Conservation (phyloP, 2,329 filamentous ascomycete species). For the Colletotrichum simmondsii region DNA sequence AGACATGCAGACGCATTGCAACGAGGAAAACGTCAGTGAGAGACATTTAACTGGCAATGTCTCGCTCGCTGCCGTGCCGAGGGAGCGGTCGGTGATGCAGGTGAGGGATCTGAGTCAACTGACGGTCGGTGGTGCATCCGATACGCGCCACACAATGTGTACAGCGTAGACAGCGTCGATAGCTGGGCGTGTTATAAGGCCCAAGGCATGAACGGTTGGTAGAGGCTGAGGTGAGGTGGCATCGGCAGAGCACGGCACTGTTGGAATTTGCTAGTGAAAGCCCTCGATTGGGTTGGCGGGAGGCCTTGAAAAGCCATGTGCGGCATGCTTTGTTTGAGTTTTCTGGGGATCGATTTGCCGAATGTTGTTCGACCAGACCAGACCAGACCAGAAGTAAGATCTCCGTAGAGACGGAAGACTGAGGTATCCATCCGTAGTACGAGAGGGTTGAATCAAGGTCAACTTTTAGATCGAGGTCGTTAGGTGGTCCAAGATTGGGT, state of each 20-base stretch:
- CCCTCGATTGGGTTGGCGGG: conserved; percentile 3
- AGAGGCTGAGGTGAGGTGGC: conserved; percentile 21
- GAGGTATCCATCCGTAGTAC: too few relatives aligned
- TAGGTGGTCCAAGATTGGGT: neutral
- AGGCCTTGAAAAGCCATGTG: conserved; percentile 5
- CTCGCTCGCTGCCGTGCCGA: conserved; percentile 22
- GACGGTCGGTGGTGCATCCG: conserved; percentile 23
- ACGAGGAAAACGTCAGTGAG: conserved; percentile 5
- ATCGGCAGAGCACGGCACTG: conserved; percentile 11
- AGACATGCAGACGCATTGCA: conserved; percentile 15
- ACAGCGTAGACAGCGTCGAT: neutral
- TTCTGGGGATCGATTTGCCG: neutral
- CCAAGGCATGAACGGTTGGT: conserved; percentile 19
- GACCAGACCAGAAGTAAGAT: neutral
- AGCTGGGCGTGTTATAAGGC: conserved; percentile 1
- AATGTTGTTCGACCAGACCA: neutral
- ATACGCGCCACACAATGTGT: conserved; percentile 18
- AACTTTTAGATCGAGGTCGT: conserved; percentile 17
- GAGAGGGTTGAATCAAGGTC: conserved; percentile 6
- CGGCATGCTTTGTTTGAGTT: neutral
- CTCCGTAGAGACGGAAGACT: neutral
- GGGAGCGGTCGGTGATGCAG: conserved; percentile 14
- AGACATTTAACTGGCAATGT: conserved; percentile 22
- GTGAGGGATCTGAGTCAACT: conserved; percentile 30
- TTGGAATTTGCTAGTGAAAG: conserved; percentile 5